These are phyloP conservation scores for Balamuthia mandrillaris DNA, from an alignment of 208 protist genomes.

Conservation along the genomic window DNA sequence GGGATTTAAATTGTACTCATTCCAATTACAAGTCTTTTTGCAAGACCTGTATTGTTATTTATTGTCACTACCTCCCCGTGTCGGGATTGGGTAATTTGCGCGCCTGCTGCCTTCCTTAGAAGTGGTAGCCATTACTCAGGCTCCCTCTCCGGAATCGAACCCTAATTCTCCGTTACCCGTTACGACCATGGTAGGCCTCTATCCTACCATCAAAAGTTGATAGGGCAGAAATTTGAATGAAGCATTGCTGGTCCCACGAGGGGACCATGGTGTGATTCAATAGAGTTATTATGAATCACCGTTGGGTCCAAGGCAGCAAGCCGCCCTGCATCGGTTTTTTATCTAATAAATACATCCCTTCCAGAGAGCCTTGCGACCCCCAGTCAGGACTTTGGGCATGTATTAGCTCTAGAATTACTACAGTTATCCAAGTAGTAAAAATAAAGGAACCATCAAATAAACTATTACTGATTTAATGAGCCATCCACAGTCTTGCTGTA, in stretches of 20 bases:
- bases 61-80: too few relatives aligned
- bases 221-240: constrained; percentile 77
- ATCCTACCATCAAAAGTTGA: constrained; percentile 78
- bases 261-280: constrained; percentile 54
- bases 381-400: constrained; percentile 62
- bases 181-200: constrained; percentile 72
- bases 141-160: too few relatives aligned
- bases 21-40: too few relatives aligned
- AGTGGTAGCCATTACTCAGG: too few relatives aligned
- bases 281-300: constrained; percentile 70
- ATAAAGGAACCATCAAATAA: constrained; percentile 67
- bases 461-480: constrained; percentile 79
- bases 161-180: constrained; percentile 78
- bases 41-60: too few relatives aligned
- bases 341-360: constrained; percentile 69
- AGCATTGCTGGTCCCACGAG: constrained; percentile 52
- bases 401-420: constrained; percentile 78
- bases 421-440: constrained; percentile 70
- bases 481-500: constrained; percentile 75
- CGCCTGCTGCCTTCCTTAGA: too few relatives aligned
- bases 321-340: constrained; percentile 31
- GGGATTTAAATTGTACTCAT: too few relatives aligned
- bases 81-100: too few relatives aligned
- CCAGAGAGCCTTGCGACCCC: neutral
- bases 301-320: neutral